Conservation (phyloP, 208 protist species). For the Trypanosoma cruzi region DNA sequence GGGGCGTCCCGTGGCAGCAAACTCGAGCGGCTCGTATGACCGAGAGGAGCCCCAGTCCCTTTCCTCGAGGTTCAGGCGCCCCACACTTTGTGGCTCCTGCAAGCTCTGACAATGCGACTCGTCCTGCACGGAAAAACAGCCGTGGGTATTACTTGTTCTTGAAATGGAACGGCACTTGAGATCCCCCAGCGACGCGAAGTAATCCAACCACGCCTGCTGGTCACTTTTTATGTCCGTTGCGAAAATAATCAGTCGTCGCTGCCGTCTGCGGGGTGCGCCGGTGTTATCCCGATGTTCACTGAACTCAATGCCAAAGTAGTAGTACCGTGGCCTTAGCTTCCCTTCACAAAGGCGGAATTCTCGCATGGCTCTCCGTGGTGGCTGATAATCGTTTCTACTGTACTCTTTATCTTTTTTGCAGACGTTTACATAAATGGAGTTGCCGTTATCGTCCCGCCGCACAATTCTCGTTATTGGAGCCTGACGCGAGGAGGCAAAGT, state of each 20-base stretch:
- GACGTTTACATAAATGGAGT: conserved; percentile 2
- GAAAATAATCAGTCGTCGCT: conserved; percentile 45
- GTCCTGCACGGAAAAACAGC: background rate
- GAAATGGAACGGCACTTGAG: background rate
- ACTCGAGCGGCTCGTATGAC: background rate
- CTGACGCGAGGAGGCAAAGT: conserved; percentile 1
- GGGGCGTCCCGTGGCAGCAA: background rate
- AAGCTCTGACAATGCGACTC: background rate
- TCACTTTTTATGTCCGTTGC: conserved; percentile 41
- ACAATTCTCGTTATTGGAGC: conserved; percentile 6
- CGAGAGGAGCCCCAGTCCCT: background rate
- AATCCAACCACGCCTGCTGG: conserved; percentile 43
- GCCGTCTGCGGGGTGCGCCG: conserved; percentile 7
- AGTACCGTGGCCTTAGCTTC: conserved; percentile 28
- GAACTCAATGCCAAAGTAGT: conserved; percentile 65
- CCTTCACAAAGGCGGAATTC: conserved; percentile 1
- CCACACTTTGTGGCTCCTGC: background rate
- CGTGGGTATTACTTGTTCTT: background rate
- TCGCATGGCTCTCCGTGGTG: background rate
- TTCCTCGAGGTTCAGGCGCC: background rate
- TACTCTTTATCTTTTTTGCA: background rate
- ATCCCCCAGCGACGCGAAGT: conserved; percentile 39
- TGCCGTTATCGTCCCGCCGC: conserved; percentile 11
- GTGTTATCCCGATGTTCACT: conserved; percentile 8
- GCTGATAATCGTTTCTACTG: background rate